These are phyloP conservation scores for Paramecium primaurelia DNA, from an alignment of 73 alveolate genomes.

Conservation along the genomic window DNA sequence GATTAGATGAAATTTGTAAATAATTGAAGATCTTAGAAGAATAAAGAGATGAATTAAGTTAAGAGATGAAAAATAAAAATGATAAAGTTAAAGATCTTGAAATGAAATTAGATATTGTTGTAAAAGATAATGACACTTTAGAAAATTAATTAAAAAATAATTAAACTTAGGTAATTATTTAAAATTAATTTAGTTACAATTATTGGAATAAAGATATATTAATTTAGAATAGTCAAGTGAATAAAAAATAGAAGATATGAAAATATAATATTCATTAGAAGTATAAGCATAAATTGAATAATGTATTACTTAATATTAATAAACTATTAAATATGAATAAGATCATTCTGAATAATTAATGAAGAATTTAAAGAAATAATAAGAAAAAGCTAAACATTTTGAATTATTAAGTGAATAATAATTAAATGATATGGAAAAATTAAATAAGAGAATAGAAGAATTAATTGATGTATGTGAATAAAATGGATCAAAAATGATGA, in stretches of 20 bases:
- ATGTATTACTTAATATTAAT: slow-evolving; percentile 26
- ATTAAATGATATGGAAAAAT: background rate
- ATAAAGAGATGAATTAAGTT: background rate
- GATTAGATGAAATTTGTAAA: slow-evolving; percentile 5
- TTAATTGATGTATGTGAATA: slow-evolving; percentile 16
- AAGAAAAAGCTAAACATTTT: slow-evolving; percentile 25
- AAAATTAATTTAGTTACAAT: background rate
- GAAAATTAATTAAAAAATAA: background rate
- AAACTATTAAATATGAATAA: slow-evolving; percentile 14
- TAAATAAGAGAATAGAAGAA: background rate
- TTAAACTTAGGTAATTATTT: background rate
- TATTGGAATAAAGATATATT: background rate
- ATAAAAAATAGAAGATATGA: slow-evolving; percentile 12
- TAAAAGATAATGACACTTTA: slow-evolving; percentile 17
- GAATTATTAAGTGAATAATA: background rate
- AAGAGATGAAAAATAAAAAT: background rate
- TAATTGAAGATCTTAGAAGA: background rate
- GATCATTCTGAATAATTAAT: background rate
- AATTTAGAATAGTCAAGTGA: background rate
- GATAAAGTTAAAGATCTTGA: background rate
- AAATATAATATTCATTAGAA: background rate
- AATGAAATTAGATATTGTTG: background rate
- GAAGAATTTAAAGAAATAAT: background rate
- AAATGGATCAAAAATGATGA: background rate
- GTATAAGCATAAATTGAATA: background rate